Evolutionary conservation across 768 basidiomycete species (phyloP).

Genomic region (Pulveroboletus frians): DNA sequence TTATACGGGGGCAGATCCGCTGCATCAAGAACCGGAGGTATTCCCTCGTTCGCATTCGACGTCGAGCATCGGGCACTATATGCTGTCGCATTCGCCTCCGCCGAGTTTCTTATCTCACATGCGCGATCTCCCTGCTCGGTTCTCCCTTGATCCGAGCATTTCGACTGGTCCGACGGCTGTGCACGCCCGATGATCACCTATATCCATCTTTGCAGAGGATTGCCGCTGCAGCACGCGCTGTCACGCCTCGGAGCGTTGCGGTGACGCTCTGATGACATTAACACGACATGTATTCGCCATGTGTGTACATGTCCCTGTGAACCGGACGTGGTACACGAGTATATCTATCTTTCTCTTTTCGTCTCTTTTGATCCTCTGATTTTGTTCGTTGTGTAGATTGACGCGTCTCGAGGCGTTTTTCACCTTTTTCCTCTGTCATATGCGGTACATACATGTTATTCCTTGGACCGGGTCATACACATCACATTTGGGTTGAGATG

Average conservation of each 20-base stretch:
- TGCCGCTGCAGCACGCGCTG: not conserved
- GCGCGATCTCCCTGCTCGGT: constrained; percentile 23
- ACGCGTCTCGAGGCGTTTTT: not conserved
- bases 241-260: not conserved
- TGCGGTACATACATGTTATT: constrained; percentile 3
- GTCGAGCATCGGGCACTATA: constrained; percentile 50
- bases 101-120: constrained; percentile 21
- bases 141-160: constrained; percentile 22
- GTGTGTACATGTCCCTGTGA: constrained; percentile 1
- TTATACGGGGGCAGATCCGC: constrained; percentile 56
- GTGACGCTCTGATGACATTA: not conserved
- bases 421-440: not conserved
- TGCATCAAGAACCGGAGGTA: constrained; percentile 26
- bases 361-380: not conserved
- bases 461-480: constrained; percentile 9
- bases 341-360: not conserved
- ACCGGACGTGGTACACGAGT: not conserved
- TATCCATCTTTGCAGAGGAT: not conserved
- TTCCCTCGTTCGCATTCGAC: constrained; percentile 43
- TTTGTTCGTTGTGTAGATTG: constrained; percentile 13
- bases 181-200: constrained; percentile 11
- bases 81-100: constrained; percentile 35
- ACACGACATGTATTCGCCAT: not conserved
- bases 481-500: constrained; percentile 9
- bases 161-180: constrained; percentile 25